Base-by-base conservation (phyloP, 169 alveolate species). In the Eimeria brunetti region DNA sequence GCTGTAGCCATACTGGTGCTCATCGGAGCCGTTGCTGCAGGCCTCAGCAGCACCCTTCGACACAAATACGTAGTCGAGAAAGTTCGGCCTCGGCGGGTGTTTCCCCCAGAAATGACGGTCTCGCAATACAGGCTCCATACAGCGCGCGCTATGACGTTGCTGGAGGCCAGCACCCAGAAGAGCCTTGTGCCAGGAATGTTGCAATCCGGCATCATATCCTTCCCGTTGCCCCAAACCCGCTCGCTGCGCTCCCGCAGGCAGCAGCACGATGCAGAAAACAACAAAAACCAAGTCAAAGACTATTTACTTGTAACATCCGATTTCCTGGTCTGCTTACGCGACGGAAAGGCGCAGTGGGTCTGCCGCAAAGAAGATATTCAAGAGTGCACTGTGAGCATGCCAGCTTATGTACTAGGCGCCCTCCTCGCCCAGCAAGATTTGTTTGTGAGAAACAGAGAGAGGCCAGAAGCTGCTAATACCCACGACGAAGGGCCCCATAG, bases 311-410 rank as follows among this genome's bases (percentile, higher is more conserved):
- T 81, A 30, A 93, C 96, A 0, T 76, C 88, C 6, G 94, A 93
- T 33, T 69, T 93, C 9, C 60, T 93, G 60, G 36, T 93, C 51
- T 93, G 86, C 71, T 53, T 81, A 16, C 64, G 86, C 27, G 96
- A 49, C 22, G 96, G 96, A 36, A 41, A n/a, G 46, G 44, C 91
- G 16, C 91, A 71, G 75, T 93, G 96, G 96, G 96, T 93, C 9
- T 93, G 96, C 69, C 80, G 96, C 41, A 38, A 78, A 56, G 91
- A 67, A 58, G 96, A 93, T 36, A 67, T 93, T 36, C 78, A 62
- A 24, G 60, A 60, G n/a, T 86, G 93, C 49, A 27, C 67, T 2
- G 93, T 86, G 62, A 46, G 24, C 62, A 44, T 86, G 93, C 93
- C 67, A 38, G 93, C 93, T 38, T 86, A 60, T 44, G 22, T 86